A percentile compares a stretch with the other conserved stretches of the same genome.
Evolutionary conservation across 148 eudicot species (phyloP).

Genomic region (Chenopodium suecicum): DNA sequence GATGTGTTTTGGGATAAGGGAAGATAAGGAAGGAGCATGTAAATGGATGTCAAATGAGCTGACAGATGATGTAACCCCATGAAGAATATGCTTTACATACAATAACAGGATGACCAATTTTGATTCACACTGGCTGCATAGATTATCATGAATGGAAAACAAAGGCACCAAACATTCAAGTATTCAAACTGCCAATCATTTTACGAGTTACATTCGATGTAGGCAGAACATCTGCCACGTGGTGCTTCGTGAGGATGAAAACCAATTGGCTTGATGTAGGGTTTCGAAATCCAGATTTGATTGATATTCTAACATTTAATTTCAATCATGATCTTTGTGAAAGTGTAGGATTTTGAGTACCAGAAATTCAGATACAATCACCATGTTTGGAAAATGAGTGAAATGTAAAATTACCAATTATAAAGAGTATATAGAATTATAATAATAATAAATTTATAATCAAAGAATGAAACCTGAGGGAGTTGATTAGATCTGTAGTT

Average conservation of each 20-base stretch:
- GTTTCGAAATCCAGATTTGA: too few species aligned
- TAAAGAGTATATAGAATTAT: too few species aligned
- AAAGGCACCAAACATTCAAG: background rate
- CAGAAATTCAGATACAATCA: too few species aligned
- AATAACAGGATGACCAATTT: background rate
- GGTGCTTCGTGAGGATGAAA: background rate
- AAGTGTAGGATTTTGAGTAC: too few species aligned
- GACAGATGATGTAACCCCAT: background rate
- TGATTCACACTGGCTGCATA: slow-evolving; percentile 7
- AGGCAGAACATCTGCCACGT: background rate
- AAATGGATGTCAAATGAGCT: slow-evolving; percentile 3
- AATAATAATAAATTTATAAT: too few species aligned
- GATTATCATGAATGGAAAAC: background rate
- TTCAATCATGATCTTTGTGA: too few species aligned
- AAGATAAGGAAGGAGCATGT: background rate
- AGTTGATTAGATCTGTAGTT: too few species aligned
- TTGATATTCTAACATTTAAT: too few species aligned
- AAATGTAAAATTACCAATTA: too few species aligned
- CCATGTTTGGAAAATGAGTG: too few species aligned
- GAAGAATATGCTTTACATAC: background rate
- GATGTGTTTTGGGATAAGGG: background rate
- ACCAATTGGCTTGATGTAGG: background rate
- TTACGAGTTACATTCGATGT: background rate
- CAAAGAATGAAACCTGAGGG: too few species aligned
- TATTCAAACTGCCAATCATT: background rate